Evolutionary conservation across 345 rosid species (phyloP), one percentile per base, ranked within the genome.

Genomic region (Murraya paniculata): DNA sequence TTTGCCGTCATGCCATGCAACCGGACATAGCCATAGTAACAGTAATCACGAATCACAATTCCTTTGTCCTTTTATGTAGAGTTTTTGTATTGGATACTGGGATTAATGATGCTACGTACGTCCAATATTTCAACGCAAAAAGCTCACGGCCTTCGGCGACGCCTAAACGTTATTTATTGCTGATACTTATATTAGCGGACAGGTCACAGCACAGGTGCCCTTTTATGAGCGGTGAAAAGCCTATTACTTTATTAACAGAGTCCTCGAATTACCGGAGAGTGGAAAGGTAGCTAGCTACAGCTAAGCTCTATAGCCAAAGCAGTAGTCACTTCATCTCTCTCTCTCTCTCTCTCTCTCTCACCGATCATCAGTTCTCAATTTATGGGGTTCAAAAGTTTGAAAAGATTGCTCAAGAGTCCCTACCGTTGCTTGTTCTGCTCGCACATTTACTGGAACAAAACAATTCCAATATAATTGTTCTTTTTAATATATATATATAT

Each of bases 371-470:
- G 0, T 64, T 33, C 33, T 2, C 39, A 21, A 7, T 36, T 41
- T 39, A 64, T 38, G 70, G 33, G 19, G 38, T 62, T 64, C 0
- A 41, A 74, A 36, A 45, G 22, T 19, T 27, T 33, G 75, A 65
- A 55, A 74, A 30, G 66, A 53, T 64, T 39, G 71, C 36, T 28
- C 18, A 70, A 0, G 13, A 66, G 80, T 58, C 64, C 77, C 69
- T 65, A 55, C 73, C 59, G 5, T 16, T 30, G 3, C 59, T 33
- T 66, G 30, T 45, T 22, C 36, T 76, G 64, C 64, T 41, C 33
- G 70, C 80, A 57, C 27, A 35, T 39, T 70, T 16, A 41, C 31
- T 56, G 76, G 65, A 64, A 64, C 24, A 33, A 19, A n/a, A 57
- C 70, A 28, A 31, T 7, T 27, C 38, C 11, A 45, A 45, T 18